Conservation (phyloP, 305 asterid species). For the Fraxinus greggii region DNA sequence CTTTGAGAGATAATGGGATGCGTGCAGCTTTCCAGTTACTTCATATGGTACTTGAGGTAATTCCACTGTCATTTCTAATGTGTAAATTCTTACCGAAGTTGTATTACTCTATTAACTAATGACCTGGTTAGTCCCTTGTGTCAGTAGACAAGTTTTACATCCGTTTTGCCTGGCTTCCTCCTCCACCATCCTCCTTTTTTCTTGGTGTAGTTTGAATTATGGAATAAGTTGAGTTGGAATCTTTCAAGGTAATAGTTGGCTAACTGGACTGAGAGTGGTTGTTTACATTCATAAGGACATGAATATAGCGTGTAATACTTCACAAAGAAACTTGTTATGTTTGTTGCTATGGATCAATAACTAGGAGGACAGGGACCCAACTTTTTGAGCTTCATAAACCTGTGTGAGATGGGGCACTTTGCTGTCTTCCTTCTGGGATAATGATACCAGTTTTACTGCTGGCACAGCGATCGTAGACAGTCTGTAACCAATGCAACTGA, state of each 20-base stretch:
- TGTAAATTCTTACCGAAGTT: background rate
- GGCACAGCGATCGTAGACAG: background rate
- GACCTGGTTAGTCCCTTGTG: constrained; percentile 13
- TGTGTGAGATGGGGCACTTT: background rate
- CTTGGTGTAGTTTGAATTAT: constrained; percentile 1
- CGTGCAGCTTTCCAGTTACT: constrained; percentile 99
- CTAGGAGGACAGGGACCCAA: constrained; percentile 12
- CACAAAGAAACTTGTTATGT: background rate
- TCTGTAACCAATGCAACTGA: background rate
- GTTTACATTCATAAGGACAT: background rate
- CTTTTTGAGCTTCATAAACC: constrained; percentile 4
- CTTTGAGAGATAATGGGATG: constrained; percentile 94
- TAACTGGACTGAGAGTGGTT: constrained; percentile 8
- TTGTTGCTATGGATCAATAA: constrained; percentile 11
- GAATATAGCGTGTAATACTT: background rate
- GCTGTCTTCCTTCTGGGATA: background rate
- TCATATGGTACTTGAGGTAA: constrained; percentile 99
- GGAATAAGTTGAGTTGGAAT: constrained; percentile 2
- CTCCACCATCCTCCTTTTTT: background rate
- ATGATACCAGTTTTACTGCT: background rate
- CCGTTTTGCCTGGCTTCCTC: background rate
- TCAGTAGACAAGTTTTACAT: constrained; percentile 2
- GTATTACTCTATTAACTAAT: constrained; percentile 4
- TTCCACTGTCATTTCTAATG: constrained; percentile 7
- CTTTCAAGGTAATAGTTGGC: background rate